A percentile compares a stretch with the other conserved stretches of the same genome.
These are phyloP conservation scores for Dipteronia sinensis DNA, from an alignment of 345 rosid genomes.

Conservation along the genomic window DNA sequence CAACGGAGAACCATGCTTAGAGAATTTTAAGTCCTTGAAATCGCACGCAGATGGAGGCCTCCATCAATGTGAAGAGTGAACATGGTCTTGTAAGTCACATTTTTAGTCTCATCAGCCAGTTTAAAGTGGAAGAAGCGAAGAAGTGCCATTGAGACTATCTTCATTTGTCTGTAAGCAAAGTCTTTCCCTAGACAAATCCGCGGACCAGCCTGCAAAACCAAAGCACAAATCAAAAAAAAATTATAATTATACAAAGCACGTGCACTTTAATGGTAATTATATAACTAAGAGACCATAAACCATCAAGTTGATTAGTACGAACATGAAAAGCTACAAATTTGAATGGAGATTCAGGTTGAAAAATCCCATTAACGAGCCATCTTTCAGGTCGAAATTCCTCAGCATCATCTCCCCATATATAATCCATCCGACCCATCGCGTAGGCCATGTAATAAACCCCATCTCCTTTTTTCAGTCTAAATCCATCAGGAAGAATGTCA, in stretches of 20 bases:
- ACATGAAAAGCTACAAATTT: constrained; percentile 74
- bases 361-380: constrained; percentile 67
- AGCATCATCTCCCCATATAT: constrained; percentile 78
- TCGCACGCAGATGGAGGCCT: constrained; percentile 51
- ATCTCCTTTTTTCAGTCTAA: constrained; percentile 64
- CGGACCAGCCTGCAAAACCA: constrained; percentile 64
- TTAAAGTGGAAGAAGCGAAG: constrained; percentile 63
- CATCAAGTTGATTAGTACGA: neutral
- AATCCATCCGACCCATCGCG: constrained; percentile 81
- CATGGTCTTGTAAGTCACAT: constrained; percentile 54
- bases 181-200: constrained; percentile 75
- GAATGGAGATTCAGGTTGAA: constrained; percentile 68
- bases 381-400: constrained; percentile 72
- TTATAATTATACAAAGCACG: too few species aligned
- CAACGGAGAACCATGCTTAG: too few species aligned
- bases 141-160: constrained; percentile 61
- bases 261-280: neutral
- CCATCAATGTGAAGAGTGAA: constrained; percentile 66
- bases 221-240: too few species aligned
- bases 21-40: constrained; percentile 27
- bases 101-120: constrained; percentile 45
- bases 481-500: constrained; percentile 78
- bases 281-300: too few species aligned
- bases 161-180: constrained; percentile 79
- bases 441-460: constrained; percentile 54